Conservation (phyloP, 78 protist species). For the slime mould (Dictyostelium discoideum) region DNA sequence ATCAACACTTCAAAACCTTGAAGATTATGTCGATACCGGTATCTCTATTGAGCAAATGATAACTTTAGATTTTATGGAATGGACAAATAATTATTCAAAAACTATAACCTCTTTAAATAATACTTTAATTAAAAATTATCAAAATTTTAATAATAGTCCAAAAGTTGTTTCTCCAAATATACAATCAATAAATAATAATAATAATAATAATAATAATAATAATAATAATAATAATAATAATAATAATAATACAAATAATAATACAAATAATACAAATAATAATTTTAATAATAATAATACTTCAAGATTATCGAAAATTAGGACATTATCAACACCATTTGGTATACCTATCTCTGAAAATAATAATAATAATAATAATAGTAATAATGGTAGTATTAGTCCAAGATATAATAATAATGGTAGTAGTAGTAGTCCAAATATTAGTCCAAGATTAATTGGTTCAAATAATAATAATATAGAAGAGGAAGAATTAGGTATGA, state of each 20-base stretch:
- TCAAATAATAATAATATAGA: no score
- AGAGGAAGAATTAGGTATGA: background rate
- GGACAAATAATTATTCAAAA: slow-evolving; percentile 35
- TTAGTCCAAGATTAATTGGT: background rate
- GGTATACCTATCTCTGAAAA: background rate
- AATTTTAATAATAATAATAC: background rate
- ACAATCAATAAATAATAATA: background rate
- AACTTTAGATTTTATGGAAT: slow-evolving; percentile 39
- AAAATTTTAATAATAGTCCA: background rate
- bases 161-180: background rate
- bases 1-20: slow-evolving; percentile 7
- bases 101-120: slow-evolving; percentile 54
- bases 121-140: slow-evolving; percentile 17
- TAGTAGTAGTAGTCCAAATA: background rate
- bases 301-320: background rate
- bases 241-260: background rate
- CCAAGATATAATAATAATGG: background rate
- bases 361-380: background rate
- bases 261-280: background rate
- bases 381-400: background rate
- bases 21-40: slow-evolving; percentile 47
- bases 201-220: background rate
- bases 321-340: slow-evolving; percentile 28
- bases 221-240: slow-evolving; percentile 4
- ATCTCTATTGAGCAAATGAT: slow-evolving; percentile 28